Percentiles rank a stretch among this genome's conserved stretches.
These are phyloP conservation scores for Ichthyophthirius multifiliis DNA, from an alignment of 169 alveolate genomes.

Conservation along the genomic window DNA sequence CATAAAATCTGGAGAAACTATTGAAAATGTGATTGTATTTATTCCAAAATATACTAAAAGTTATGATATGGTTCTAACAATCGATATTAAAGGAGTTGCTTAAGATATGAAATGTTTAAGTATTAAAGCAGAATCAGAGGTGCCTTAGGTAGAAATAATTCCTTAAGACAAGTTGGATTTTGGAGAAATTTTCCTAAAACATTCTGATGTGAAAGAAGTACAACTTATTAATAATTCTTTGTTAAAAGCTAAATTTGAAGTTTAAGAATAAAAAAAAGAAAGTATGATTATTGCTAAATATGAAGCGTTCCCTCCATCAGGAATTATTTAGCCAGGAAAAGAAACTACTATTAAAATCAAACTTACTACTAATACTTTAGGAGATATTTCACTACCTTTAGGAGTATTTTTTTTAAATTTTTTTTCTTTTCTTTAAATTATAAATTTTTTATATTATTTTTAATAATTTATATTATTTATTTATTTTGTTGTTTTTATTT, in stretches of 20 bases:
- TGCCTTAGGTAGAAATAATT: conserved; percentile 88
- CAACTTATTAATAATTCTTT: conserved; percentile 83
- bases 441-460: too few relatives aligned
- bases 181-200: conserved; percentile 86
- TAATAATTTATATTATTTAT: too few relatives aligned
- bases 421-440: background rate
- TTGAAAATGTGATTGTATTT: conserved; percentile 84
- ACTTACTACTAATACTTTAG: conserved; percentile 76
- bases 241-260: conserved; percentile 89
- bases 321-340: conserved; percentile 83
- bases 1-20: conserved; percentile 74
- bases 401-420: conserved; percentile 49
- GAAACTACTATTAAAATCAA: conserved; percentile 79
- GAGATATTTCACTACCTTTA: conserved; percentile 82
- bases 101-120: conserved; percentile 90
- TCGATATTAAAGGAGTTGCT: conserved; percentile 92
- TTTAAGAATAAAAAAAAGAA: conserved; percentile 88
- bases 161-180: conserved; percentile 89
- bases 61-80: conserved; percentile 88
- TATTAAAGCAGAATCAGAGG: conserved; percentile 89
- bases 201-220: conserved; percentile 74
- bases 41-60: conserved; percentile 82
- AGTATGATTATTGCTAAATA: conserved; percentile 81
- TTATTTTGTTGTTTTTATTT: too few relatives aligned
- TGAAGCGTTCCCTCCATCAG: conserved; percentile 87